These are phyloP conservation scores for Carex kokanica DNA, from an alignment of 176 grass and related monocot genomes.

Conservation along the genomic window DNA sequence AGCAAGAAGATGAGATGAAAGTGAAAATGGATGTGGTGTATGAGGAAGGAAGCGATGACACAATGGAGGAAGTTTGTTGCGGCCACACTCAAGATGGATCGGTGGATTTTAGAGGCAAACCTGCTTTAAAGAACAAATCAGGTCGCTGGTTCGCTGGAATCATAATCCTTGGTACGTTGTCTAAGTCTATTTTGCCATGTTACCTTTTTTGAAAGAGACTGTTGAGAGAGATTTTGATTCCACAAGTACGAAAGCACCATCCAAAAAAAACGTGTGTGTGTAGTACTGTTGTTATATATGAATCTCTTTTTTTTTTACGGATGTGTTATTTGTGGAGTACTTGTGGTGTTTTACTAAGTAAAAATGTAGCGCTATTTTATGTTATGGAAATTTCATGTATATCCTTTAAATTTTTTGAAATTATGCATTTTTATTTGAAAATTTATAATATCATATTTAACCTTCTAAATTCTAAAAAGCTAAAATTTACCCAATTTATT, in stretches of 20 bases:
- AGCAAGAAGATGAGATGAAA: conserved; percentile 32
- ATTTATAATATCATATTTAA: too few relatives aligned
- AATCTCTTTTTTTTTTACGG: too few relatives aligned
- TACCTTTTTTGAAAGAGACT: neutral
- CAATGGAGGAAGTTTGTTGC: conserved; percentile 34
- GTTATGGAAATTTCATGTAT: too few relatives aligned
- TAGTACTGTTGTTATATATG: too few relatives aligned
- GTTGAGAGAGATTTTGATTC: neutral
- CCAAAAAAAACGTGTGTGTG: too few relatives aligned
- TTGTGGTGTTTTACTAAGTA: too few relatives aligned
- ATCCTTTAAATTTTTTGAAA: too few relatives aligned
- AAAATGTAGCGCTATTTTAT: too few relatives aligned
- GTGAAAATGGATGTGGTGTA: conserved; percentile 38
- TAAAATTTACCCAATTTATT: too few relatives aligned
- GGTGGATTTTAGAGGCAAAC: conserved; percentile 58
- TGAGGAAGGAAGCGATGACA: conserved; percentile 16
- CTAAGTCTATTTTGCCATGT: neutral
- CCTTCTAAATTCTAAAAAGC: too few relatives aligned
- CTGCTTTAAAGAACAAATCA: conserved; percentile 58
- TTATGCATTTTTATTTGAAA: too few relatives aligned
- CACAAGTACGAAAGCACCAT: neutral
- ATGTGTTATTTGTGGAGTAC: too few relatives aligned
- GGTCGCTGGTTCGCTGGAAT: conserved; percentile 68
- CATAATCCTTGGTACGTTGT: conserved; percentile 64
- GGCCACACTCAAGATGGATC: conserved; percentile 68